These are phyloP conservation scores for Podospora conica DNA, from an alignment of 495 filamentous ascomycete species.

Conservation along the genomic window DNA sequence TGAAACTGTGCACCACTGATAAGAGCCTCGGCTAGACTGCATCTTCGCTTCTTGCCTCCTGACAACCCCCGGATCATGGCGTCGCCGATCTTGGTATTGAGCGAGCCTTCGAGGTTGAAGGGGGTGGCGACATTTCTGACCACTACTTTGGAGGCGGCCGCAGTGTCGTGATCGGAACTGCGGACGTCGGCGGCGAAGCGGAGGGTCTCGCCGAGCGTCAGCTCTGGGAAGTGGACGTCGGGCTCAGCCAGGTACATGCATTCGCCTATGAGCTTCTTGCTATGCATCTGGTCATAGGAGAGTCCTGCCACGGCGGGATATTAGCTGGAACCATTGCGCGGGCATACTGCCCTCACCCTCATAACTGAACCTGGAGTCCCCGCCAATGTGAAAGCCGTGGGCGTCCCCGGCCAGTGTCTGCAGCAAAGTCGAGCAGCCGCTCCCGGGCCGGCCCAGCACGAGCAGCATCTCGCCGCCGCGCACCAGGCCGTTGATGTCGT, in stretches of 20 bases:
- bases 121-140: neutral
- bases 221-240: constrained; percentile 65
- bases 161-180: constrained; percentile 48
- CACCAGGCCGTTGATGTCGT: constrained; percentile 66
- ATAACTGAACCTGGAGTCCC: constrained; percentile 58
- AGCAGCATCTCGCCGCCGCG: constrained; percentile 71
- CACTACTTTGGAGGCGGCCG: neutral
- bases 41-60: constrained; percentile 51
- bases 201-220: constrained; percentile 72
- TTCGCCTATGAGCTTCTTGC: constrained; percentile 60
- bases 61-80: constrained; percentile 66
- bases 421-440: constrained; percentile 72
- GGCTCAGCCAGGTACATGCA: constrained; percentile 75
- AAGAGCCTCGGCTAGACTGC: constrained; percentile 45
- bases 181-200: constrained; percentile 66
- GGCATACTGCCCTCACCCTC: constrained; percentile 48
- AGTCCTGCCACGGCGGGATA: constrained; percentile 28
- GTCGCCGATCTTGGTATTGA: constrained; percentile 73
- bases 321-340: no score
- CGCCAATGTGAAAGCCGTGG: constrained; percentile 53
- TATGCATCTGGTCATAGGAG: constrained; percentile 55
- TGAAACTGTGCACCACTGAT: constrained; percentile 35
- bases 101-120: constrained; percentile 16
- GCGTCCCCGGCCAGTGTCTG: constrained; percentile 67
- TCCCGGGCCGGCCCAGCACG: constrained; percentile 70